phyloP scores from a whole-genome alignment of 2,329 filamentous ascomycete species.

The Colletotrichum destructivum region DNA sequence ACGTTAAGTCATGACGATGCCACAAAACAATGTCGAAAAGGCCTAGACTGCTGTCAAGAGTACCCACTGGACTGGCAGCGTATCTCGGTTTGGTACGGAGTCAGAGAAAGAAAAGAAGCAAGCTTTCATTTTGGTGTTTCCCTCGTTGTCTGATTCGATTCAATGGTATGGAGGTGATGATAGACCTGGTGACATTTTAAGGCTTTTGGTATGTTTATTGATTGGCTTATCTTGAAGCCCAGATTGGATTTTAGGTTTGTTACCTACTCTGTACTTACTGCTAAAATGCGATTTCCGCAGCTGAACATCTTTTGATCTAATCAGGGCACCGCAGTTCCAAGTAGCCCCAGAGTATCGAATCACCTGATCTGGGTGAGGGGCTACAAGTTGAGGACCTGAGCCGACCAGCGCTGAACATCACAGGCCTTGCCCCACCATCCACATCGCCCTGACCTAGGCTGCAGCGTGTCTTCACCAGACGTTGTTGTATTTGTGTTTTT shows the following conservation, averaged over 20 bases:
- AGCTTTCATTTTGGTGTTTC: no score
- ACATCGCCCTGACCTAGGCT: constrained; percentile 13
- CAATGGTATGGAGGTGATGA: background rate
- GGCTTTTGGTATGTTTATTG: background rate
- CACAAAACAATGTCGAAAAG: background rate
- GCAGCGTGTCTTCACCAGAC: constrained; percentile 24
- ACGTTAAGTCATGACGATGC: background rate
- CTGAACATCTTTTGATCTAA: background rate
- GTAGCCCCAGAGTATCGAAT: constrained; percentile 6
- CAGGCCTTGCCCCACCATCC: constrained; percentile 33
- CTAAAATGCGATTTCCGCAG: background rate
- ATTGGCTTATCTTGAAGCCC: background rate
- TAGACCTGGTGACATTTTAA: background rate
- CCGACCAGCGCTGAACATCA: constrained; percentile 19
- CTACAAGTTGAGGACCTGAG: constrained; percentile 16
- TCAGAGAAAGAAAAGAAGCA: background rate
- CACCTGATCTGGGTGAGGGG: background rate
- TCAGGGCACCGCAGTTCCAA: constrained; percentile 8
- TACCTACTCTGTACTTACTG: background rate
- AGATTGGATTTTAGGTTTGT: constrained; percentile 3
- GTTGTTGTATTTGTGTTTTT: constrained; percentile 3
- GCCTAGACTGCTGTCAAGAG: background rate
- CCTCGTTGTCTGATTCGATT: no score
- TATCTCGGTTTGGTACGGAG: background rate
- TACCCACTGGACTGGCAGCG: background rate